Percentiles rank a stretch among this genome's conserved stretches.
phyloP scores from a whole-genome alignment of 208 protist genomes.

The Trypanosoma scelopori region DNA sequence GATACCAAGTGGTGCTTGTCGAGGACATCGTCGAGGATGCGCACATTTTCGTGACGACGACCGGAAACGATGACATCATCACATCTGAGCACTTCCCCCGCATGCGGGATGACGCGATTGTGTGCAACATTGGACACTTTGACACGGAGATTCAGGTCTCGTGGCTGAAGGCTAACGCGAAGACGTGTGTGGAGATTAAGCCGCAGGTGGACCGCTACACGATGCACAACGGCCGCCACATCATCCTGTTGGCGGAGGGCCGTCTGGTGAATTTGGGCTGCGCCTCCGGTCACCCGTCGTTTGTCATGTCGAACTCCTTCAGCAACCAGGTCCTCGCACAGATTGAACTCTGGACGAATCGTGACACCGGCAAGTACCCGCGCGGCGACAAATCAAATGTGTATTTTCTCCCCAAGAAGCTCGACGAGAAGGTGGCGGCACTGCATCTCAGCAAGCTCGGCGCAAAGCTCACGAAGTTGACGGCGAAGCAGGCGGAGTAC shows the following conservation, averaged over 20 bases:
- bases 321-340: slow-evolving; percentile 99
- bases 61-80: slow-evolving; percentile 99
- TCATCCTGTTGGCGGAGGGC: slow-evolving; percentile 96
- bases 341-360: slow-evolving; percentile 97
- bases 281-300: slow-evolving; percentile 99
- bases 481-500: slow-evolving; percentile 97
- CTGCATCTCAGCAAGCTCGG: slow-evolving; percentile 97
- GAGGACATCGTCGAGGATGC: slow-evolving; percentile 91
- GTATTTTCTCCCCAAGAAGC: slow-evolving; percentile 98
- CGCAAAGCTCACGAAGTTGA: slow-evolving; percentile 97
- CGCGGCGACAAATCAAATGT: slow-evolving; percentile 90
- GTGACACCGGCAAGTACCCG: slow-evolving; percentile 92
- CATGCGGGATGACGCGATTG: slow-evolving; percentile 99
- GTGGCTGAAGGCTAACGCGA: slow-evolving; percentile 92
- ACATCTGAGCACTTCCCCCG: slow-evolving; percentile 94
- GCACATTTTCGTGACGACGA: slow-evolving; percentile 99
- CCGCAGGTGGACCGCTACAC: slow-evolving; percentile 98
- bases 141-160: slow-evolving; percentile 99
- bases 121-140: slow-evolving; percentile 99
- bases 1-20: slow-evolving; percentile 96
- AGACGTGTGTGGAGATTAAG: slow-evolving; percentile 97
- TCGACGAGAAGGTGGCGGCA: slow-evolving; percentile 99
- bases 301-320: slow-evolving; percentile 99
- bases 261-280: slow-evolving; percentile 99
- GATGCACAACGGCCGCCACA: slow-evolving; percentile 93